Percentiles rank a stretch among this genome's conserved stretches.
These are phyloP conservation scores for Phanerochaete carnosa DNA, from an alignment of 768 basidiomycete species.

Conservation along the genomic window DNA sequence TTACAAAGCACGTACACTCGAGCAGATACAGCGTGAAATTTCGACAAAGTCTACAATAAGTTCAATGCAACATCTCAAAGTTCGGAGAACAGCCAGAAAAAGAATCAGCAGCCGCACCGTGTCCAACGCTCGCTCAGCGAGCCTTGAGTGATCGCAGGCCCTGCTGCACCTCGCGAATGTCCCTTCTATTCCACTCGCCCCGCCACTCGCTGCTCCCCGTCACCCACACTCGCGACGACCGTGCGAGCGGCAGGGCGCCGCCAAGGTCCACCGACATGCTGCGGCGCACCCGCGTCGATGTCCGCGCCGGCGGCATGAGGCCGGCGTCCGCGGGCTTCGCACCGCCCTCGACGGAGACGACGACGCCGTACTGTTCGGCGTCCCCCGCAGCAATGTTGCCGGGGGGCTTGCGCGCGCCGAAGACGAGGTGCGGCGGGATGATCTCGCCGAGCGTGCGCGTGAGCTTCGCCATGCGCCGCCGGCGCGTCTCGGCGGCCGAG, in stretches of 20 bases:
- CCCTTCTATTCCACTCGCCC: slow-evolving; percentile 39
- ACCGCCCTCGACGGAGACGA: neutral
- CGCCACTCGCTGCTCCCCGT: slow-evolving; percentile 28
- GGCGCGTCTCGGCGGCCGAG: slow-evolving; percentile 32
- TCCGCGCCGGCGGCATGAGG: neutral
- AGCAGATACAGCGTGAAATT: too few relatives aligned
- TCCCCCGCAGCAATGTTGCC: neutral
- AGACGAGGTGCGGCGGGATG: slow-evolving; percentile 54
- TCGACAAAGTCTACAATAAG: too few relatives aligned
- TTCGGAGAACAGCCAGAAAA: too few relatives aligned
- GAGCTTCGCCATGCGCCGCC: slow-evolving; percentile 57
- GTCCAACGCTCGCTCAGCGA: slow-evolving; percentile 2
- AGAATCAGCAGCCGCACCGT: too few relatives aligned
- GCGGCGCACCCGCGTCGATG: neutral
- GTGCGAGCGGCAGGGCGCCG: neutral
- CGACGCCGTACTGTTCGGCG: neutral
- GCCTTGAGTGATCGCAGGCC: slow-evolving; percentile 30
- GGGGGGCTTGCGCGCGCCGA: slow-evolving; percentile 18
- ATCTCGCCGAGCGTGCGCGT: slow-evolving; percentile 56
- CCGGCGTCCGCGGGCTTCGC: neutral
- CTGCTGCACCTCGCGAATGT: slow-evolving; percentile 37
- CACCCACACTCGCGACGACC: slow-evolving; percentile 19
- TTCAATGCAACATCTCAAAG: too few relatives aligned
- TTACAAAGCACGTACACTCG: too few relatives aligned
- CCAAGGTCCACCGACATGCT: slow-evolving; percentile 18